Evolutionary conservation across 2,329 filamentous ascomycete genomes (phyloP).

Genomic region (Aspergillus intermedius): DNA sequence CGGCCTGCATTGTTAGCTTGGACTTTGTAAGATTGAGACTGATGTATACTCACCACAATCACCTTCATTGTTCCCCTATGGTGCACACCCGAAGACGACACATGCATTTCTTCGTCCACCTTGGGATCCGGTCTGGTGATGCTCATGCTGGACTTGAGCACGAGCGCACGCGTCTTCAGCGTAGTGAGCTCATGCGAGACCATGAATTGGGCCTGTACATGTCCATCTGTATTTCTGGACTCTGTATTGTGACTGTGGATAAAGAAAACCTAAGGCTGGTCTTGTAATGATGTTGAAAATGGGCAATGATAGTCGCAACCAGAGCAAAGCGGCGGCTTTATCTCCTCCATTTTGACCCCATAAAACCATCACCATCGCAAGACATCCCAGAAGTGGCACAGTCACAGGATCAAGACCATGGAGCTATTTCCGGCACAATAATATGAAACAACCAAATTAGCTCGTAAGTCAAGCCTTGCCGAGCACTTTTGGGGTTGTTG

Average conservation of each 20-base stretch:
- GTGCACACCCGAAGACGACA: constrained; percentile 3
- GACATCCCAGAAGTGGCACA: not conserved
- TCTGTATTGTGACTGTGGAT: constrained; percentile 4
- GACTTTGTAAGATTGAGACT: not conserved
- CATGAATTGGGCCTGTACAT: constrained; percentile 9
- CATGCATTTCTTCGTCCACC: constrained; percentile 5
- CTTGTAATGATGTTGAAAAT: no score
- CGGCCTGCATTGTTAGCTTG: constrained; percentile 7
- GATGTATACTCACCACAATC: constrained; percentile 8
- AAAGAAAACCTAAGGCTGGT: not conserved
- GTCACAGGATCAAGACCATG: not conserved
- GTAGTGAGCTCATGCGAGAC: constrained; percentile 6
- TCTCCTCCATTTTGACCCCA: no score
- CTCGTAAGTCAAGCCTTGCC: no score
- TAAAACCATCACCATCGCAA: not conserved
- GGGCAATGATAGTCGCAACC: no score
- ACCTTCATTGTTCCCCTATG: constrained; percentile 7
- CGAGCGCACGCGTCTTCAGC: constrained; percentile 7
- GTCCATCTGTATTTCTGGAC: constrained; percentile 5
- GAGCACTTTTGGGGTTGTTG: no score
- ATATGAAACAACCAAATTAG: no score
- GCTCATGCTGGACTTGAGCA: constrained; percentile 7
- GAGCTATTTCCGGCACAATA: no score
- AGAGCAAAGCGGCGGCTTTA: no score
- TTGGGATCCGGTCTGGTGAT: constrained; percentile 10